These are phyloP conservation scores for Triticum dicoccoides DNA, from an alignment of 176 grass and related monocot species.

Conservation along the genomic window DNA sequence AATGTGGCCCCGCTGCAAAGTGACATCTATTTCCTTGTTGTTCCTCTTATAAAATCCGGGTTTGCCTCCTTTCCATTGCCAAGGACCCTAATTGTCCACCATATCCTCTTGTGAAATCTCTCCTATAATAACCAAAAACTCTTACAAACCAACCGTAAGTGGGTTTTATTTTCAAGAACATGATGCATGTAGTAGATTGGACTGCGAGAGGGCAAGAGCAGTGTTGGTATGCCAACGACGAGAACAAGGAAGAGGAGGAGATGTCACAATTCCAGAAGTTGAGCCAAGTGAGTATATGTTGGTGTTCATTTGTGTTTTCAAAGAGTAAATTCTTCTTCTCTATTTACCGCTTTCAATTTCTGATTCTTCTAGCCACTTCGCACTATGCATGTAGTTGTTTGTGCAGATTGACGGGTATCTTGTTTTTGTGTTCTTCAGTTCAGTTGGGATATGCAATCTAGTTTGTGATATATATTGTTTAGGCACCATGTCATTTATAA, in stretches of 20 bases:
- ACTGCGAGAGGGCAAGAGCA: too few species aligned
- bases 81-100: not conserved
- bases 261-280: not conserved
- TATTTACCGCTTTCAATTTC: not conserved
- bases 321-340: not conserved
- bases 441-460: not conserved
- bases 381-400: not conserved
- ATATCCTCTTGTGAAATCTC: not conserved
- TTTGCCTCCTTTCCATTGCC: not conserved
- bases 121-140: not conserved
- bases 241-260: not conserved
- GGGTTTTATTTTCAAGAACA: not conserved
- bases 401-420: not conserved
- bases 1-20: not conserved
- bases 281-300: not conserved
- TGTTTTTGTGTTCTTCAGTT: not conserved
- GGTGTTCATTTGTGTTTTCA: not conserved
- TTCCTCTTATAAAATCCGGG: not conserved
- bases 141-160: not conserved
- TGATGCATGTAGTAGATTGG: not conserved
- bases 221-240: too few species aligned
- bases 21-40: not conserved
- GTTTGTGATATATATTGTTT: not conserved
- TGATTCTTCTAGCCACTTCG: too few species aligned
- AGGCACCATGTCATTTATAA: not conserved